Evolutionary conservation across 768 basidiomycete species (phyloP), one percentile per base, ranked within the genome.

Genomic region (Exsudoporus frostii): DNA sequence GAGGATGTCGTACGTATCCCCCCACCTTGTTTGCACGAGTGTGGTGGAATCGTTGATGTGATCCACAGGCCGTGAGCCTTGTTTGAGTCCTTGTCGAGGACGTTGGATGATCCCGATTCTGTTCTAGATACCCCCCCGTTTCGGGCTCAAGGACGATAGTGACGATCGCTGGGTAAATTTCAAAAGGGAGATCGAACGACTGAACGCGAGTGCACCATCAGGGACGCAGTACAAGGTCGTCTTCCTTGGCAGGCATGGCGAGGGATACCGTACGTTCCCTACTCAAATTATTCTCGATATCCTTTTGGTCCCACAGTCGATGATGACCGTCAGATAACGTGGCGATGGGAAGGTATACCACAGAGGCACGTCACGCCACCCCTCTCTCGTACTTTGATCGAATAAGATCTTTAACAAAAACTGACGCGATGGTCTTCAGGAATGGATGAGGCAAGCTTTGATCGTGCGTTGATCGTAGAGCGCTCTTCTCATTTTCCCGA

Each of bases 321-420:
- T 5, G 78, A 82, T 81, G 79, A 74, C 74, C 1, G 19, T 33
- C 43, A 89, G 87, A 91, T 71, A 91, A 91, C 54, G 77, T 86
- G 3, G 88, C 77, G 0, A 81, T 85, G 61, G 69, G 70, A 4
- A 85, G 84, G 59, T 90, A 90, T 57, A 85, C 85, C 6, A 74
- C 74, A 5, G 32, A 70, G 61, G 79, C 67, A 61, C 20, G 68
- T 59, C 40, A 14, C 38, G 34, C 8, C 29, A 5, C 4, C 29
- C 29, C 29, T 30, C 22, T 7, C 30, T 43, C 34, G 42, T 24
- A 38, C 48, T 41, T 36, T 19, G 37, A 37, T 41, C 22, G 11
- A 7, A 8, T 13, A 7, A 30, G 7, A 47, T 29, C 25, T 17
- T 38, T 2, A 5, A 30, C 8, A 27, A n/a, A 30, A 30, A 27